Conservation (phyloP, 257 asterid genomes). For the Scutellaria galericulata region DNA sequence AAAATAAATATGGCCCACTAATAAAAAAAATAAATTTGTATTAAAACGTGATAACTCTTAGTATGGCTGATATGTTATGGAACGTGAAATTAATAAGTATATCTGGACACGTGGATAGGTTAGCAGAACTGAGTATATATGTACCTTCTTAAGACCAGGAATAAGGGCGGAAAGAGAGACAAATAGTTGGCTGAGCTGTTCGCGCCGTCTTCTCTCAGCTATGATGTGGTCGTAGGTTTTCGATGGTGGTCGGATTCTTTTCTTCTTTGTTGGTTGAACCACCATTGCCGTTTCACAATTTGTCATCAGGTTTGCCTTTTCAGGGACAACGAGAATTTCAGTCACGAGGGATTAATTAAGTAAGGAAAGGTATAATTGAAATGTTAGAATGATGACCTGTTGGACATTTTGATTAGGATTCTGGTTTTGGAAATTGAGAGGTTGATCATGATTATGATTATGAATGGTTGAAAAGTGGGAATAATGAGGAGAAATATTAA, state of each 20-base stretch:
- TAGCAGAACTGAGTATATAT: neutral
- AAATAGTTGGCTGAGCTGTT: slow-evolving; percentile 44
- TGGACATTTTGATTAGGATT: neutral
- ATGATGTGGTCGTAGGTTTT: neutral
- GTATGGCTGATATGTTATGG: no score
- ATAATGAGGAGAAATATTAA: neutral
- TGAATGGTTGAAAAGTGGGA: neutral
- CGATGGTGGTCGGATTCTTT: slow-evolving; percentile 34
- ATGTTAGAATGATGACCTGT: neutral
- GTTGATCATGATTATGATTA: neutral
- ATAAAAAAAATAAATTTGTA: neutral
- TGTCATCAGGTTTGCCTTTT: no score
- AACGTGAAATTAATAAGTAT: no score
- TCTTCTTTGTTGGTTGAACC: slow-evolving; percentile 28
- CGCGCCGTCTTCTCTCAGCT: slow-evolving; percentile 40
- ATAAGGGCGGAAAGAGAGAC: slow-evolving; percentile 38
- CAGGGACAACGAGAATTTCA: no score
- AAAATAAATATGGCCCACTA: neutral
- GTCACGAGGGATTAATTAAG: no score
- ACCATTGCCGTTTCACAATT: neutral
- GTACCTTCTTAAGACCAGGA: slow-evolving; percentile 39
- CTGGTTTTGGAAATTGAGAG: slow-evolving; percentile 22
- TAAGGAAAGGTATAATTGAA: no score
- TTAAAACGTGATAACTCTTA: no score
- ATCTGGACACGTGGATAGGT: no score